Base-by-base conservation (phyloP, 2,329 filamentous ascomycete genomes). In the Aureobasidium zeae region DNA sequence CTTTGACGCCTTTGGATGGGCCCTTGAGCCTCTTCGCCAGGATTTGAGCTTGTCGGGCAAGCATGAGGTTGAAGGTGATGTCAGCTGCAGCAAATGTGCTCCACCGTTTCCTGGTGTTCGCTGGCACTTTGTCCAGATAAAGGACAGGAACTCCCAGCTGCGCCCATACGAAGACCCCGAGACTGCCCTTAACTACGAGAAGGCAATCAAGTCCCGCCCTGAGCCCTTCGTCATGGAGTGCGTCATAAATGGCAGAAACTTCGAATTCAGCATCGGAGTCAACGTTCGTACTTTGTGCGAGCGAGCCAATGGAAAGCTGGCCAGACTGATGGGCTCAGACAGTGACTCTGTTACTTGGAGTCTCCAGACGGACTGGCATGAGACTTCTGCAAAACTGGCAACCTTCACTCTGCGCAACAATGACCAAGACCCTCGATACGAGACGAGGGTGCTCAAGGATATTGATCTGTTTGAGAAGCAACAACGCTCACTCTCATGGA, bases 401-500 rank as follows among this genome's bases (percentile, higher is more conserved):
- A 56, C 56, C 5, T 72, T 75, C 38, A 50, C 48, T 1, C 50
- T 76, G 5, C 66, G 61, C 50, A 76, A 75, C 44, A 58, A 61
- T 28, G 30, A 35, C 5, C 25, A 35, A 12, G 24, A 15, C 59
- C 57, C 4, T 5, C 17, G 4, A 15, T 3, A 10, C 12, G 16
- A 17, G 5, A 12, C 15, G 54, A 55, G n/a, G 13, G 10, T 16
- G 8, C 4, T 26, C 13, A 70, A 68, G 45, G 48, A 39, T 39
- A 48, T 56, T 44, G n/a, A 49, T 2, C 58, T 81, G 2, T 68
- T 70, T 5, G 58, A 61, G 0, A 70, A 76, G 22, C 79, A 83
- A 49, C 55, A 67, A 4, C 63, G 66, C 13, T 74, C 73, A 2
- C 57, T 83, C 2, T 50, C 57, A 0, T 83, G 79, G 79, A 81